Evolutionary conservation across 495 filamentous ascomycete species (phyloP).

Genomic region (Pseudoneurospora amorphoporcata): DNA sequence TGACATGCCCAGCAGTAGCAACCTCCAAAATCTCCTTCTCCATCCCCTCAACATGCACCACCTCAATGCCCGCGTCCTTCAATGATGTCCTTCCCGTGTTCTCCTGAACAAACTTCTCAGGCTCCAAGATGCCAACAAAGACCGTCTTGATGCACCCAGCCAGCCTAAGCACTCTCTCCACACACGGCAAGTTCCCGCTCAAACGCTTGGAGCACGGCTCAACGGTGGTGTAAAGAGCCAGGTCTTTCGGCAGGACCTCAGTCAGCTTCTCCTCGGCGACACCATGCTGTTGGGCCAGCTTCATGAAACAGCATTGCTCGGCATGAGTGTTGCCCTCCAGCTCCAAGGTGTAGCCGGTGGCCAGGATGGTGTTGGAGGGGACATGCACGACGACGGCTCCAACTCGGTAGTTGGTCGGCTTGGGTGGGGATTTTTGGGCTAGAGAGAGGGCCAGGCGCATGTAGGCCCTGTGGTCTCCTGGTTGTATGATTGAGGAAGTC

Average conservation of each 20-base stretch:
- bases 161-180: constrained; percentile 64
- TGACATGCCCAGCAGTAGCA: constrained; percentile 65
- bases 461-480: constrained; percentile 49
- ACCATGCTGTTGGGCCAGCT: constrained; percentile 45
- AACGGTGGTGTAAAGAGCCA: constrained; percentile 83
- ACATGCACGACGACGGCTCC: constrained; percentile 69
- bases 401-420: constrained; percentile 86
- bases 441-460: constrained; percentile 64
- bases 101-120: constrained; percentile 72
- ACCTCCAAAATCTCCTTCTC: constrained; percentile 73
- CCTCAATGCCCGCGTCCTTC: constrained; percentile 61
- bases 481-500: constrained; percentile 12
- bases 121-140: constrained; percentile 82
- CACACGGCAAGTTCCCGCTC: constrained; percentile 74
- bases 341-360: constrained; percentile 86
- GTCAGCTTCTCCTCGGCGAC: constrained; percentile 46
- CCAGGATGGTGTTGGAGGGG: constrained; percentile 50
- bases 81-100: constrained; percentile 67
- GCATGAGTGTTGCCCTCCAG: constrained; percentile 90
- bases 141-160: constrained; percentile 59
- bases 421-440: constrained; percentile 68
- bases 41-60: constrained; percentile 60
- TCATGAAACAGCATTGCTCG: constrained; percentile 81
- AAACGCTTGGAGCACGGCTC: constrained; percentile 80
- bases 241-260: constrained; percentile 42